These are phyloP conservation scores for Serendipita vermifera DNA, from an alignment of 768 basidiomycete genomes.

Conservation along the genomic window DNA sequence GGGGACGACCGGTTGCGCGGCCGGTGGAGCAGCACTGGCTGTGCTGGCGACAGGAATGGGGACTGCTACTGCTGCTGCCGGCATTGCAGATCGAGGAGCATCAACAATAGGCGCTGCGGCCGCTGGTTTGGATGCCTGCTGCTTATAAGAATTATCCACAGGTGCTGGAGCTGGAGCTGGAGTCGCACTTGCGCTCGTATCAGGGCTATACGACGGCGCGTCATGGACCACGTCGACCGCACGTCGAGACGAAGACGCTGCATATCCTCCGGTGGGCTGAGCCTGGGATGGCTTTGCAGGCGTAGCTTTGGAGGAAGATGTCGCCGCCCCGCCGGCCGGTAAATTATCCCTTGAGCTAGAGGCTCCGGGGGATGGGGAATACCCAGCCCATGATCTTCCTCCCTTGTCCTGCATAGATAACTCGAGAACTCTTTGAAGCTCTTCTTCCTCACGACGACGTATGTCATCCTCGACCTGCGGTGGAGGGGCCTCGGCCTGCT, in stretches of 20 bases:
- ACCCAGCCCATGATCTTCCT: slow-evolving; percentile 42
- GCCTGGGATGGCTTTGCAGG: not conserved
- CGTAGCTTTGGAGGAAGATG: slow-evolving; percentile 15
- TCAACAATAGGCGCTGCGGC: slow-evolving; percentile 12
- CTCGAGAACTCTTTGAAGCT: slow-evolving; percentile 82
- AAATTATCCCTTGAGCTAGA: slow-evolving; percentile 18
- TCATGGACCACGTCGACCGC: slow-evolving; percentile 17
- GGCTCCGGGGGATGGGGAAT: slow-evolving; percentile 29
- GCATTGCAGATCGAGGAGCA: slow-evolving; percentile 18
- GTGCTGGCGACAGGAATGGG: slow-evolving; percentile 19
- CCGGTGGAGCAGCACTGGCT: slow-evolving; percentile 10
- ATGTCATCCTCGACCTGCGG: slow-evolving; percentile 65
- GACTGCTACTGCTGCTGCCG: slow-evolving; percentile 17
- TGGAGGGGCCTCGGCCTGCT: slow-evolving; percentile 49
- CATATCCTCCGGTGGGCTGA: not conserved
- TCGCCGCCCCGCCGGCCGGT: slow-evolving; percentile 19
- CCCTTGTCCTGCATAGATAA: slow-evolving; percentile 89
- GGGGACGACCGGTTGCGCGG: slow-evolving; percentile 18
- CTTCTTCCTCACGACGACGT: slow-evolving; percentile 80
- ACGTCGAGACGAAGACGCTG: not conserved
- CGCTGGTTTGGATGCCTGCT: slow-evolving; percentile 8
- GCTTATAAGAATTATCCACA: not conserved
- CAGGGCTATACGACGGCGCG: not conserved
- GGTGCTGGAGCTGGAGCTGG: slow-evolving; percentile 13
- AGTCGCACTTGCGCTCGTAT: not conserved